Percentiles rank a stretch among this genome's conserved stretches.
Evolutionary conservation across 1,284 basidiomycete species (phyloP).

Genomic region (Cryptococcus depauperatus): DNA sequence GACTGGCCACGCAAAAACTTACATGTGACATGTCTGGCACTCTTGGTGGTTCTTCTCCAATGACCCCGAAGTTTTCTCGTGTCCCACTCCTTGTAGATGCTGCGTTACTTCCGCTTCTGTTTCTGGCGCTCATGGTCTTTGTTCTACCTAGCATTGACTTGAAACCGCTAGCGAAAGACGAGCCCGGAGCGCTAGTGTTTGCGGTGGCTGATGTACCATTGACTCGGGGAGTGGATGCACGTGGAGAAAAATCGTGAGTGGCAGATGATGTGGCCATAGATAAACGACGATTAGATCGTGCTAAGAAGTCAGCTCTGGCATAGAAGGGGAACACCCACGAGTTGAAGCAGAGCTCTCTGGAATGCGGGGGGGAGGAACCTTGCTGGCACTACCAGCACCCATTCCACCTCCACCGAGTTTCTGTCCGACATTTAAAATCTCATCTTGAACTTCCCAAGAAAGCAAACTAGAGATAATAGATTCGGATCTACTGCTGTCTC

Average conservation of each 20-base stretch:
- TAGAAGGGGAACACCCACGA: slow-evolving; percentile 10
- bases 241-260: slow-evolving; percentile 29
- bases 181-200: neutral
- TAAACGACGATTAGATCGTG: slow-evolving; percentile 15
- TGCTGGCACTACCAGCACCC: slow-evolving; percentile 1
- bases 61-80: slow-evolving; percentile 9
- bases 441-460: slow-evolving; percentile 39
- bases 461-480: slow-evolving; percentile 31
- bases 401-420: slow-evolving; percentile 26
- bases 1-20: neutral
- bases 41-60: slow-evolving; percentile 19
- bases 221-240: slow-evolving; percentile 13
- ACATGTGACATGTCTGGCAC: slow-evolving; percentile 1
- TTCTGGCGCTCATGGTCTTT: slow-evolving; percentile 23
- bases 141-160: slow-evolving; percentile 45
- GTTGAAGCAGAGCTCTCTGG: slow-evolving; percentile 12
- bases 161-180: slow-evolving; percentile 35
- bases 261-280: slow-evolving; percentile 12
- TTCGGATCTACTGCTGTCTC: slow-evolving; percentile 39
- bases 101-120: slow-evolving; percentile 23
- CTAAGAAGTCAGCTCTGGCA: slow-evolving; percentile 6
- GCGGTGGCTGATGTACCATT: slow-evolving; percentile 27
- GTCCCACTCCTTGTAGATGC: slow-evolving; percentile 23
- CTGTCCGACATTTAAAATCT: slow-evolving; percentile 29
- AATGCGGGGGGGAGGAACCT: slow-evolving; percentile 9